These are phyloP conservation scores for Xylariaceae sp. DNA, from an alignment of 2,329 filamentous ascomycete species.

Conservation along the genomic window DNA sequence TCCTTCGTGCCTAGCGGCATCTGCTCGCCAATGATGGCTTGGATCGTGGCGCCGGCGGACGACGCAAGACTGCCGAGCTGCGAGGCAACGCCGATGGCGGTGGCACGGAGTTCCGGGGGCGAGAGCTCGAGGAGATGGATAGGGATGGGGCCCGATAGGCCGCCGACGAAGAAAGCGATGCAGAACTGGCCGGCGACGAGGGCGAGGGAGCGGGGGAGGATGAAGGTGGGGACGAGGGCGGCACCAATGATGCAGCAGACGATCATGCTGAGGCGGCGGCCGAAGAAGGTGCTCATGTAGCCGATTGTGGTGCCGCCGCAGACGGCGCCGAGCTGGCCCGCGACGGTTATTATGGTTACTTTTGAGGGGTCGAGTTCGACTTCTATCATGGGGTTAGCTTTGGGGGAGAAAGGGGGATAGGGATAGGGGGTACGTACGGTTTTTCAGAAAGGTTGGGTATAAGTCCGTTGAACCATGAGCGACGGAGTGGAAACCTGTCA, in stretches of 20 bases:
- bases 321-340: conserved; percentile 16
- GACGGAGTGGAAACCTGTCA: conserved; percentile 19
- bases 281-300: conserved; percentile 19
- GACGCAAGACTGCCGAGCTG: conserved; percentile 21
- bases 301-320: conserved; percentile 8
- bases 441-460: conserved; percentile 21
- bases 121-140: conserved; percentile 20
- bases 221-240: conserved; percentile 15
- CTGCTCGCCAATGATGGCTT: conserved; percentile 19
- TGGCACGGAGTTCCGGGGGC: conserved; percentile 15
- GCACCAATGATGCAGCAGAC: conserved; percentile 14
- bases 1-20: conserved; percentile 16
- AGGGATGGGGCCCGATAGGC: conserved; percentile 17
- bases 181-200: conserved; percentile 15
- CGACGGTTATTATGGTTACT: conserved; percentile 16
- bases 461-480: conserved; percentile 18
- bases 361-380: conserved; percentile 15
- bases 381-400: conserved; percentile 12
- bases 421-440: conserved; percentile 9
- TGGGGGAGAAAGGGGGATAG: background rate
- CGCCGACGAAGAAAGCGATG: conserved; percentile 16
- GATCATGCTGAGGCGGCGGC: conserved; percentile 20
- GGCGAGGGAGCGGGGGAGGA: conserved; percentile 14
- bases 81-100: conserved; percentile 17
- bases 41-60: conserved; percentile 18